Evolutionary conservation across 2,329 filamentous ascomycete species (phyloP), one percentile per base, ranked within the genome.

Genomic region (Fusarium concolor): DNA sequence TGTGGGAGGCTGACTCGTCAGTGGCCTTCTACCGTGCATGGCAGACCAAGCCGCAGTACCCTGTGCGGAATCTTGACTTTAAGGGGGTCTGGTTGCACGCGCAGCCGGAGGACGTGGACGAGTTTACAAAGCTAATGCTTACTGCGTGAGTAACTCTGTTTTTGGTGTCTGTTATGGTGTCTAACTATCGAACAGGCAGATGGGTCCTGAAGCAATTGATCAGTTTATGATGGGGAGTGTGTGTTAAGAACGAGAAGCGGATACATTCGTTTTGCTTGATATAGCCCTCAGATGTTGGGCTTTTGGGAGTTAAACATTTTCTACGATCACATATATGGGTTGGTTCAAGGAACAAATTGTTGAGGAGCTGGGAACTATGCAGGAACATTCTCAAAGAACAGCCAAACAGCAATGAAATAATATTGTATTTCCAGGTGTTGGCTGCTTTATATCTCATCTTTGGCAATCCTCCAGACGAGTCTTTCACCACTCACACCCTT

Each of bases 11-110:
- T 2, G 60, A 70, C 29, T 77, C 76, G 6, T 79, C 81, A 2
- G 72, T 80, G 20, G 76, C 80, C 4, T 84, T 84, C 64, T 83
- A 76, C 68, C 76, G 74, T 3, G 78, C 81, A 4, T 84, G 82
- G 82, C 77, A 79, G n/a, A 77, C 79, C 33, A 80, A 80, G 74
- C 79, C 80, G 10, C 75, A 80, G 47, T 81, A 75, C 47, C 62
- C 67, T 35, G 75, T 82, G 38, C 55, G 70, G n/a, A 71, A 78
- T 28, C 68, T 80, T 62, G 71, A 75, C 45, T 79, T 80, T 43
- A 70, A 75, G 41, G 77, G 79, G 1, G 74, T 81, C 17, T 80
- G 79, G 76, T 64, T 75, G 68, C 76, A 79, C 29, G 80, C 73
- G 9, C 72, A 71, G 11, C 74, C 79, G 0, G 75, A 78, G 2